Evolutionary conservation across 352 stramenopile genomes (phyloP).

Genomic region (Phytophthora podocarpi): DNA sequence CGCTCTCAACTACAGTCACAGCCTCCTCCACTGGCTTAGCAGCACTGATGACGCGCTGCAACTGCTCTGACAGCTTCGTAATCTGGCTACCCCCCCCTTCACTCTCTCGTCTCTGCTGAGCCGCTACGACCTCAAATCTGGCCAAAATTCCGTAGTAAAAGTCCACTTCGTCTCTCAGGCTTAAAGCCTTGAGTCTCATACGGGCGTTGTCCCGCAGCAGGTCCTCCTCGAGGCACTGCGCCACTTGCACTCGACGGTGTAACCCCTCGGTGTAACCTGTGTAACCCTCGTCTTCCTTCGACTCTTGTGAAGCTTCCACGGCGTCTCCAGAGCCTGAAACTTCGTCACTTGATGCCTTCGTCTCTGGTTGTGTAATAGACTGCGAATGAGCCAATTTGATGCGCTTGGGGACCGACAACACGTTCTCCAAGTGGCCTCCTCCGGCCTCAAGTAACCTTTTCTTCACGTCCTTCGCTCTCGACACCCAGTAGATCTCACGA

Average conservation of each 20-base stretch:
- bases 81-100: conserved; percentile 3
- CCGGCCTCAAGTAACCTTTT: conserved; percentile 28
- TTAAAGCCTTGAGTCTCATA: conserved; percentile 51
- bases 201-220: conserved; percentile 51
- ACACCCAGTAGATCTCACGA: conserved; percentile 17
- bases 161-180: conserved; percentile 54
- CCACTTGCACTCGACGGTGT: conserved; percentile 41
- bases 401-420: conserved; percentile 18
- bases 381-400: conserved; percentile 10
- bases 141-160: conserved; percentile 55
- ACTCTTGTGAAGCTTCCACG: conserved; percentile 13
- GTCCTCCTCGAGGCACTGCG: conserved; percentile 41
- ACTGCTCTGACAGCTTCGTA: conserved; percentile 19
- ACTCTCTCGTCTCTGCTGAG: conserved; percentile 12
- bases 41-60: conserved; percentile 43
- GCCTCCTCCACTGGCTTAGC: conserved; percentile 42
- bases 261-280: conserved; percentile 19
- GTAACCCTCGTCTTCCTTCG: conserved; percentile 12
- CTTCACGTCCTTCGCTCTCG: conserved; percentile 23
- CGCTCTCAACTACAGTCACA: no score
- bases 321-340: background rate
- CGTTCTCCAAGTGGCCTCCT: background rate
- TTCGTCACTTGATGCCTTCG: background rate
- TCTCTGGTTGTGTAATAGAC: background rate
- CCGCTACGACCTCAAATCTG: conserved; percentile 42